These are phyloP conservation scores for Canavalia ensiformis DNA, from an alignment of 306 rosid genomes.

Conservation along the genomic window DNA sequence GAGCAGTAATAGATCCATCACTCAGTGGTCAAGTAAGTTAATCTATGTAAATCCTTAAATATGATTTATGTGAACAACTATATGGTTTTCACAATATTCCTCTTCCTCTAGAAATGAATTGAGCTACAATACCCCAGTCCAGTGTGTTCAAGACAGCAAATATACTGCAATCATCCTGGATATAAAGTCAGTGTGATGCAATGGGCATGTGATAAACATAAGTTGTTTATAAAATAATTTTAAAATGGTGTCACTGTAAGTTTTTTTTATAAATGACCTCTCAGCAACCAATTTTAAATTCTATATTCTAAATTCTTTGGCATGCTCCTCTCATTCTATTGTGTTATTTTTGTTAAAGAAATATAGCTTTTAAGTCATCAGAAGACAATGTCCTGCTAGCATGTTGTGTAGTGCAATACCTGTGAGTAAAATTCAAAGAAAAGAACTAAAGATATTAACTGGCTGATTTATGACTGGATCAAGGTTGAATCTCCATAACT, in stretches of 20 bases:
- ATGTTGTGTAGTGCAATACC: too few relatives aligned
- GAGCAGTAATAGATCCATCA: constrained; percentile 99
- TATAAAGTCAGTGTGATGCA: constrained; percentile 11
- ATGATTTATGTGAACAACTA: constrained; percentile 19
- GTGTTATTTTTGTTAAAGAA: constrained; percentile 23
- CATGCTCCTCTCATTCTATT: not conserved
- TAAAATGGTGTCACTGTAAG: not conserved
- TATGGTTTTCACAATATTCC: constrained; percentile 25
- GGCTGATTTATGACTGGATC: too few relatives aligned
- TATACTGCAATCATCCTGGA: constrained; percentile 37
- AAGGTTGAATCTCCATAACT: too few relatives aligned
- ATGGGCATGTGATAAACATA: constrained; percentile 1
- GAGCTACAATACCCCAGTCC: constrained; percentile 14
- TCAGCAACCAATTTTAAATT: constrained; percentile 9
- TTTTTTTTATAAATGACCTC: not conserved
- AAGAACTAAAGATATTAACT: too few relatives aligned
- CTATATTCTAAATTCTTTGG: constrained; percentile 35
- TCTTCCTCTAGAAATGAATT: constrained; percentile 39
- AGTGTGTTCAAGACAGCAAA: constrained; percentile 12
- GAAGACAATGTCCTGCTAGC: too few relatives aligned
- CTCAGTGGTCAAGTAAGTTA: constrained; percentile 96
- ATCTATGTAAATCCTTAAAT: constrained; percentile 24
- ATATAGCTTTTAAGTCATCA: not conserved
- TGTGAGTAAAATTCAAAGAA: too few relatives aligned
- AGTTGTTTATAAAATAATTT: constrained; percentile 4